Evolutionary conservation across 495 filamentous ascomycete species (phyloP), one percentile per base, ranked within the genome.

Genomic region (Parachaetomium inaequale): DNA sequence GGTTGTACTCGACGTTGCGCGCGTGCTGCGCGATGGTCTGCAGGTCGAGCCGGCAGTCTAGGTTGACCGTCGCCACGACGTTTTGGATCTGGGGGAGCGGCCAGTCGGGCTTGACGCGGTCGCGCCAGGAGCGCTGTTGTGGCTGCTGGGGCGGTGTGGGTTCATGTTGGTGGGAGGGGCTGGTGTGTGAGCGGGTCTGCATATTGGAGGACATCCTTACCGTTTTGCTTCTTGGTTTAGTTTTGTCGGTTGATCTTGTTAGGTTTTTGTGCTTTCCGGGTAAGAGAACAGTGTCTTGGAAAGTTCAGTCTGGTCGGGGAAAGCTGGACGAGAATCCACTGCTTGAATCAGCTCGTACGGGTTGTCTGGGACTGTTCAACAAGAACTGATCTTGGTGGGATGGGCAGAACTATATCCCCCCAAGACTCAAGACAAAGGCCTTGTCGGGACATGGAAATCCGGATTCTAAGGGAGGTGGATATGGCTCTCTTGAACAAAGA

Each of bases 1-100:
- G 91, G 68, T 96, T 96, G 86, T 96, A 97, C 80, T 96, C 91
- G 65, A 93, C 94, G 78, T 97, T 98, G 76, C 94, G 87, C 65
- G 92, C 93, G 75, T 96, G 92, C 67, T 96, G 81, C 58, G 93
- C 89, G 71, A 98, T 94, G 71, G 91, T 90, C 85, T 95, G 94
- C 63, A 98, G 84, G 75, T 98, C 91, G 77, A 98, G 80, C 55
- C 91, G 90, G 75, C 92, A 96, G 80, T 91, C 90, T 71, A 97
- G 87, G 77, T 96, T 95, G 83, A 94, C 91, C 59, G 93, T 98
- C 59, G 92, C 91, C 75, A 97, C 92, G 80, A 98, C 94, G 84
- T 98, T 98, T 28, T 63, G 59, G 43, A 67, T 45, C 15, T 23
- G 3, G 2, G 69, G 69, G 1, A 31, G 0, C 12, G 67, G 69